phyloP scores from a whole-genome alignment of 1,284 basidiomycete species.

The Boletus hoseneyae region DNA sequence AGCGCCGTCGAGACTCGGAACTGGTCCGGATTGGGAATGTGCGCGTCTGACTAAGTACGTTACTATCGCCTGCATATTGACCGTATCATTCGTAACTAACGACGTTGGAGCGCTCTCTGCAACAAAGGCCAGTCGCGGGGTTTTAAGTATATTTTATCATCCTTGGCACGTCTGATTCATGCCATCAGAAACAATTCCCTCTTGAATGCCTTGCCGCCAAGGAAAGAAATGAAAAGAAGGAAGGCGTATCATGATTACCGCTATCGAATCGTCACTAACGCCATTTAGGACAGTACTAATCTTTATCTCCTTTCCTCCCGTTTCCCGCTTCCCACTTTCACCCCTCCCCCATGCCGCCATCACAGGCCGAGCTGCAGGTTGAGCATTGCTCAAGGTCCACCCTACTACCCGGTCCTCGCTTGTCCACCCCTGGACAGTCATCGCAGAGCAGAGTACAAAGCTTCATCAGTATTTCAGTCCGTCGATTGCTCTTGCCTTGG shows the following conservation, averaged over 20 bases:
- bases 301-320: not conserved
- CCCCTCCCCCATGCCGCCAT: constrained; percentile 15
- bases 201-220: not conserved
- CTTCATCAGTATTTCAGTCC: constrained; percentile 29
- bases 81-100: not conserved
- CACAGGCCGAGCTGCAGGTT: not conserved
- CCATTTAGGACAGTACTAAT: not conserved
- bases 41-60: not conserved
- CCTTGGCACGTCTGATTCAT: not conserved
- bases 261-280: not conserved
- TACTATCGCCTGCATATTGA: not conserved
- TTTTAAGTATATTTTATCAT: not conserved
- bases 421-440: constrained; percentile 8
- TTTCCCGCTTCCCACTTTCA: not conserved
- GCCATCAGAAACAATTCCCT: constrained; percentile 16
- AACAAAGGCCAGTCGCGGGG: constrained; percentile 7
- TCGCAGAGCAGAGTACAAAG: constrained; percentile 26
- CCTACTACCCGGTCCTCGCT: constrained; percentile 12
- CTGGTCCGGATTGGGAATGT: not conserved
- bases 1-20: no score
- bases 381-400: constrained; percentile 13
- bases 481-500: not conserved
- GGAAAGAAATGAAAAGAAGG: constrained; percentile 1
- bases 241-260: not conserved
- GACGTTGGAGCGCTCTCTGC: constrained; percentile 11